Evolutionary conservation across 441 rosid species (phyloP).

Genomic region (Viola pubescens): DNA sequence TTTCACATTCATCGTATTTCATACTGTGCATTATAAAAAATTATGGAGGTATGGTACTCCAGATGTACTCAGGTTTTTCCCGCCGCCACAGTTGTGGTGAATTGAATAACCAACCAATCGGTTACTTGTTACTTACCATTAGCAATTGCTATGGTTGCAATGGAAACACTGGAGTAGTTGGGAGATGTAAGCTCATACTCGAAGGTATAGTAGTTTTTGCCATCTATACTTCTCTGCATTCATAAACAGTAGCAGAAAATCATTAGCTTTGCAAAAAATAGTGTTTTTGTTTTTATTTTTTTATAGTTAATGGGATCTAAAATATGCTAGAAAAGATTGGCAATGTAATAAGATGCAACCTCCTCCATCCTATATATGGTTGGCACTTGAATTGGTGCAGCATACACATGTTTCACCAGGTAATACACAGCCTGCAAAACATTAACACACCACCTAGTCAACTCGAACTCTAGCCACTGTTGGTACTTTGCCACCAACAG

Average conservation of each 20-base stretch:
- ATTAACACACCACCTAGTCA: background rate
- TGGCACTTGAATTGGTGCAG: conserved; percentile 67
- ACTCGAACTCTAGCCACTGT: too few species aligned
- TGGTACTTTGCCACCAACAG: too few species aligned
- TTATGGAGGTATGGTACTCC: too few species aligned
- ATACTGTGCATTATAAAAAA: too few species aligned
- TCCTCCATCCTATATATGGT: conserved; percentile 48
- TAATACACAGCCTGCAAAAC: conserved; percentile 47
- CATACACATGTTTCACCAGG: conserved; percentile 52
- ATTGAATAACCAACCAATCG: too few species aligned
- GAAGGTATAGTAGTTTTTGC: conserved; percentile 68
- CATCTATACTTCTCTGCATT: conserved; percentile 61
- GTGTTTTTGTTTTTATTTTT: background rate
- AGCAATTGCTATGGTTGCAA: conserved; percentile 70
- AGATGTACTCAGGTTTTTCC: too few species aligned
- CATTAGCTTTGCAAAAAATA: background rate
- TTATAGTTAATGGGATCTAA: background rate
- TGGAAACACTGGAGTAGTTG: conserved; percentile 54
- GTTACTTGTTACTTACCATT: conserved; percentile 41
- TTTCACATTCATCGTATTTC: too few species aligned
- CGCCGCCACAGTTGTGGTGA: too few species aligned
- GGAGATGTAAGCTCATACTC: conserved; percentile 67
- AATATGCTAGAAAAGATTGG: background rate
- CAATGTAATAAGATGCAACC: conserved; percentile 26
- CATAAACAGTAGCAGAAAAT: background rate